Base-by-base conservation (phyloP, 495 filamentous ascomycete genomes). In the Penicillium verhagenii region DNA sequence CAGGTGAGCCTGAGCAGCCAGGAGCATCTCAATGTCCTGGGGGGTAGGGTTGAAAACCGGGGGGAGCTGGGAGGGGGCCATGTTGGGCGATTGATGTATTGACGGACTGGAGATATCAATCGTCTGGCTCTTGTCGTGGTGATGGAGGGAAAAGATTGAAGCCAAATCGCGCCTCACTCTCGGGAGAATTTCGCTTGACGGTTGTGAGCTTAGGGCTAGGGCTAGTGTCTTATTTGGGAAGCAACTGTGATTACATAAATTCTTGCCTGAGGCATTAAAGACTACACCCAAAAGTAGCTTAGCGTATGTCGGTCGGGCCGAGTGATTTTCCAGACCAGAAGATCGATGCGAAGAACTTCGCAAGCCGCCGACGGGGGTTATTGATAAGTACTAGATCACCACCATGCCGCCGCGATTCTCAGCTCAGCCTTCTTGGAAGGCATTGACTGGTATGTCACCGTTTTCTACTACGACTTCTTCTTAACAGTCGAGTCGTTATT, bases 21-120 rank as follows among this genome's bases (percentile, higher is more conserved):
- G 87, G 62, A 98, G 89, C 90, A 92, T 95, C 89, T 98, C 94
- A 81, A 98, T 96, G 83, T 98, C 94, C 78, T 87, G 79, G 47
- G 79, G 75, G 60, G 87, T 90, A 51, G 87, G 85, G 82, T 89
- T 88, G 89, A 97, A 96, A 61, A 86, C 84, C 45, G 90, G 81
- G 68, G 92, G 92, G 58, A 95, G 88, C 77, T 96, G 92, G 56
- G 87, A 79, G 70, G 92, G 90, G 71, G 93, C 90, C 93, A 97
- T 97, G 74, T 83, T 91, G 82, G 82, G 74, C 76, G 79, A 77
- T 78, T 81, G 77, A 75, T 76, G 67, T 69, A 74, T 69, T 65
- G 71, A 68, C 63, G 75, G 50, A 68, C 70, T 78, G 72, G 76
- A 72, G 67, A 64, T 73, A 79, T 81, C 78, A 81, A 77, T 75